Evolutionary conservation across 2,329 filamentous ascomycete species (phyloP), one percentile per base, ranked within the genome.

Genomic region (Colletotrichum endophyticum): DNA sequence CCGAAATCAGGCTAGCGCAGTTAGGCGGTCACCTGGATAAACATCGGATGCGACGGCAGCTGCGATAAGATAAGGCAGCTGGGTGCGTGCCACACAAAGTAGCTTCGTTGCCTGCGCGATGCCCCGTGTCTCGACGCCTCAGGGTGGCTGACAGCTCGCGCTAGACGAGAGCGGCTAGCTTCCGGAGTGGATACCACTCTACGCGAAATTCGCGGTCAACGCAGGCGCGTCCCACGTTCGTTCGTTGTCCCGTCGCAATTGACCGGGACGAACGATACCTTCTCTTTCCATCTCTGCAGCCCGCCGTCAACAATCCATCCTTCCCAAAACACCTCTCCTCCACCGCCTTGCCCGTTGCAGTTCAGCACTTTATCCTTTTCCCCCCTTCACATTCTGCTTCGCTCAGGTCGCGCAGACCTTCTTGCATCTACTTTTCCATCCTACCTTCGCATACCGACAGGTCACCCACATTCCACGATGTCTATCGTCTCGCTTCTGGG

Each of bases 401-500:
- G 67, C 15, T 53, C 32, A 32, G 61, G 32, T 76, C 30, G 66
- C 36, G 44, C 25, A 61, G 16, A 57, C 70, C 69, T 71, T 36
- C 62, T 68, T 66, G 59, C 32, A 13, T 34, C 56, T 30, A 34
- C 57, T 44, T 61, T 70, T 11, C 56, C 32, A 39, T 61, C 25
- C 11, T 44, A 66, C 53, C 53, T 72, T 56, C 66, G 57, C 57
- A 69, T 67, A 19, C 28, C 49, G 49, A 30, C 72, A 36, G 16
- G 53, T 71, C 70, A 64, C 44, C 61, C 53, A 67, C 22, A 39
- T 56, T 72, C 75, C 82, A 83, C 70, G 80, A 98, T 98, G 97
- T 98, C 97, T 84, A 95, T 98, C 84, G 96, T 99, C 79, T 98
- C 96, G 80, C 93, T 99, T 76, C 92, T 99, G 80, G 96, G 96